phyloP scores from a whole-genome alignment of 2,329 filamentous ascomycete species.

The Ophiobolus disseminans region DNA sequence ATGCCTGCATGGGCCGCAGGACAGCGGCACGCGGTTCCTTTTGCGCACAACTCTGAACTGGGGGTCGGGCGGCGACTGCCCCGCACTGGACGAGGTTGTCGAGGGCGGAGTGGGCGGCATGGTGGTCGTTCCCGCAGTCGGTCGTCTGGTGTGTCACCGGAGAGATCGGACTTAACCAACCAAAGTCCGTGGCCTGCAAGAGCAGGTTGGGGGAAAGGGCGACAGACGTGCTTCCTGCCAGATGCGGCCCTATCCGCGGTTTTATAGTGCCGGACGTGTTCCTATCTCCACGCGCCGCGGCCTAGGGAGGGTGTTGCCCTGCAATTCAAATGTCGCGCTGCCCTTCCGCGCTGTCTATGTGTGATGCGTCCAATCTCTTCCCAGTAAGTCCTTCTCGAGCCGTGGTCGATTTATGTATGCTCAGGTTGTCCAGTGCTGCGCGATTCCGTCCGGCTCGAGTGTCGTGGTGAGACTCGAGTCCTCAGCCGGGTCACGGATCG shows the following conservation, averaged over 20 bases:
- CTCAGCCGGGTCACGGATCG: not conserved
- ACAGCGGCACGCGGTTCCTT: constrained; percentile 88
- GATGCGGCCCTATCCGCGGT: constrained; percentile 29
- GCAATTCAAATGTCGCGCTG: constrained; percentile 23
- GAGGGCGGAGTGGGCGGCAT: constrained; percentile 83
- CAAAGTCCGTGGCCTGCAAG: constrained; percentile 33
- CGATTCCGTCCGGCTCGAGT: too few species aligned
- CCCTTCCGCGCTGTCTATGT: constrained; percentile 11
- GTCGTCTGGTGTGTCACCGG: constrained; percentile 10
- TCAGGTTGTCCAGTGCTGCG: too few species aligned
- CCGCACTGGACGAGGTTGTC: constrained; percentile 75
- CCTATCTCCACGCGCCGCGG: constrained; percentile 39
- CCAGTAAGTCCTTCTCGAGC: too few species aligned
- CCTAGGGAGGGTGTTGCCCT: constrained; percentile 7
- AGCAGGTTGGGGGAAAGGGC: constrained; percentile 21
- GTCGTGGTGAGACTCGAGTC: too few species aligned
- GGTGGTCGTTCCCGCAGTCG: constrained; percentile 7
- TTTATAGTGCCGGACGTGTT: constrained; percentile 35
- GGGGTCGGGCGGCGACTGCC: constrained; percentile 83
- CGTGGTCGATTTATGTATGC: too few species aligned
- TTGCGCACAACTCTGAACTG: constrained; percentile 89
- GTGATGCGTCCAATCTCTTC: constrained; percentile 15
- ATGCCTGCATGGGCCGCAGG: constrained; percentile 88
- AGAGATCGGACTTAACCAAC: constrained; percentile 23
- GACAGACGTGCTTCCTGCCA: constrained; percentile 13